Evolutionary conservation across 768 basidiomycete genomes (phyloP).

Genomic region (Russula griseocarnosa): DNA sequence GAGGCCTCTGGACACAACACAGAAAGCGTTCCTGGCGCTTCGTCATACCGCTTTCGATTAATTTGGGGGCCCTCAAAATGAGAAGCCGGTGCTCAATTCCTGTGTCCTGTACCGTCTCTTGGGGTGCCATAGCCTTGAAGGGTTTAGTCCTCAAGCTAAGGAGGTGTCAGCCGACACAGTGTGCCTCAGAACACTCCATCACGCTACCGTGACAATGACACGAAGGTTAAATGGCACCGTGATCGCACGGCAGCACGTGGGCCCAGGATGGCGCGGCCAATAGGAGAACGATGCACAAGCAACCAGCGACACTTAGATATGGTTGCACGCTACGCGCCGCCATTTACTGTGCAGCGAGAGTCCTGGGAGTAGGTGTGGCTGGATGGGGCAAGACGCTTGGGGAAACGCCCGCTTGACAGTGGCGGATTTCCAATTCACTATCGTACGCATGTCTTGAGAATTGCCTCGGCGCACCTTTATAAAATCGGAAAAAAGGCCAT

Average conservation of each 20-base stretch:
- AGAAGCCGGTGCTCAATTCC: neutral
- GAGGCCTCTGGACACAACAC: neutral
- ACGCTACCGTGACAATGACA: neutral
- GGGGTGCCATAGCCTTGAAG: neutral
- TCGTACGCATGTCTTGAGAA: neutral
- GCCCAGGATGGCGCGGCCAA: neutral
- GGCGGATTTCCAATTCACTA: neutral
- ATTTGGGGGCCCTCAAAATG: neutral
- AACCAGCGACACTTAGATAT: neutral
- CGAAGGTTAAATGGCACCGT: neutral
- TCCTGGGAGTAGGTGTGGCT: neutral
- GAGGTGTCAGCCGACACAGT: neutral
- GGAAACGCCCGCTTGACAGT: neutral
- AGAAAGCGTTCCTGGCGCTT: neutral
- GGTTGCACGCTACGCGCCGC: neutral
- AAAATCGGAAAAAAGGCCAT: neutral
- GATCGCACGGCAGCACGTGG: neutral
- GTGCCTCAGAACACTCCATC: conserved; percentile 2
- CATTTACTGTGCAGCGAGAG: neutral
- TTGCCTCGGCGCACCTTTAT: neutral
- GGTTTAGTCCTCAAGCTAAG: neutral
- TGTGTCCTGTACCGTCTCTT: neutral
- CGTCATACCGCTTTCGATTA: neutral
- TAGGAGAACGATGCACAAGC: neutral
- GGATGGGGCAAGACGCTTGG: conserved; percentile 20